Base-by-base conservation (phyloP, 2,329 filamentous ascomycete genomes). In the Pezicula carpinea region DNA sequence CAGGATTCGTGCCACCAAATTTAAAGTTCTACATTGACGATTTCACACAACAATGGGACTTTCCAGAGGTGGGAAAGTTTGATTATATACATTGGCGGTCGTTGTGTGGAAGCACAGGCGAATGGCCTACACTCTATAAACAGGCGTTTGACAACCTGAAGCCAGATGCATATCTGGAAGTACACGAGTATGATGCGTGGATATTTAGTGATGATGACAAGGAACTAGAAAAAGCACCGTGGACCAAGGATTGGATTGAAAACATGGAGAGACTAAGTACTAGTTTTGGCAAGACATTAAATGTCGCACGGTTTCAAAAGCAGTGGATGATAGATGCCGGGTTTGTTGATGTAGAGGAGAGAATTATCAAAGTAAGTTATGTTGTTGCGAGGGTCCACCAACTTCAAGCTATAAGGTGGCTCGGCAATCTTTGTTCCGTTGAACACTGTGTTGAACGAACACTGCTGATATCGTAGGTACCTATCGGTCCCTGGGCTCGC, bases 1-100 rank as follows among this genome's bases (percentile, higher is more conserved):
- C 58, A 17, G 68, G 67, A 15, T 73, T 71, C 62, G 72, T 81
- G 7, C 78, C 79, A 1, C 66, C 70, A 29, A 85, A 84, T 54
- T 75, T 80, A 51, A 71, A 74, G 44, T 85, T 84, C 55, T 70
- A 81, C 40, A 73, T 84, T 39, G 80, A 85, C 56, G 80, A 85
- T 55, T 68, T 74, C 19, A 53, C 60, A 23, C 51, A 54, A 10
- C 53, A 59, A 19, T 67, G 66, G 65, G 62, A 68, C 58, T 64
- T 62, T 46, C 43, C 32, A 14, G 32, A 49, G 15, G 50, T 55
- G n/a, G 73, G 80, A 52, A 63, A 71, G 44, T 76, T 80, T 55
- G 78, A 82, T 63, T 77, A 74, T 55, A 72, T 83, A 51, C 79
- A 81, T 59, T 71, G 74, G 2, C 72, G 74, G 41, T 67, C 80